Conservation (phyloP, 805 yeast genomes). For the Suhomyces sp. region DNA sequence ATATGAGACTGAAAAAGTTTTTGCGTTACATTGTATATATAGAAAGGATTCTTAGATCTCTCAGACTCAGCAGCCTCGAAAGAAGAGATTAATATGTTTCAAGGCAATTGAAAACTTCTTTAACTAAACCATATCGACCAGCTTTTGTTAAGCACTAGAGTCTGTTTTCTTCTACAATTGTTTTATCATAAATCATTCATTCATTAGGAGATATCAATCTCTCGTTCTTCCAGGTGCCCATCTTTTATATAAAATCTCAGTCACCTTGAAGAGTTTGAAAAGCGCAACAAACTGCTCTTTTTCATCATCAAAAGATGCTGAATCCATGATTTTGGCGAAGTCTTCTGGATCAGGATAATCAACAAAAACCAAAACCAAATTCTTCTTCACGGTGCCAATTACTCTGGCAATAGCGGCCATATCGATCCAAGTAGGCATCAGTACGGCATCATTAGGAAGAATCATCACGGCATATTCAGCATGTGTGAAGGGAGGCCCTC, state of each 20-base stretch:
- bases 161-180: too few species aligned
- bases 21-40: too few species aligned
- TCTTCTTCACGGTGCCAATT: slow-evolving; percentile 82
- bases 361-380: slow-evolving; percentile 67
- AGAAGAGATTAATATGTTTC: too few species aligned
- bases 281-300: slow-evolving; percentile 24
- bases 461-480: slow-evolving; percentile 79
- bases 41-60: too few species aligned
- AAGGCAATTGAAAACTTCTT: too few species aligned
- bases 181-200: too few species aligned
- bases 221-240: slow-evolving; percentile 87
- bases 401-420: slow-evolving; percentile 72
- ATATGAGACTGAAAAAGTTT: too few species aligned
- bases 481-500: slow-evolving; percentile 95
- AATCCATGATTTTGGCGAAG: slow-evolving; percentile 22
- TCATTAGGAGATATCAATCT: slow-evolving; percentile 43
- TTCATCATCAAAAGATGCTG: slow-evolving; percentile 12
- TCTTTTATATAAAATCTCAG: slow-evolving; percentile 69
- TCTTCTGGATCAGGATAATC: slow-evolving; percentile 46
- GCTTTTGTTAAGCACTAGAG: too few species aligned
- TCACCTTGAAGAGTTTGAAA: slow-evolving; percentile 48
- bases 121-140: too few species aligned
- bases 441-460: slow-evolving; percentile 35
- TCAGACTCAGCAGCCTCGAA: too few species aligned
- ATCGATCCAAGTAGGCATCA: slow-evolving; percentile 52